Evolutionary conservation across 345 rosid genomes (phyloP).

Genomic region (Linum lewisii): DNA sequence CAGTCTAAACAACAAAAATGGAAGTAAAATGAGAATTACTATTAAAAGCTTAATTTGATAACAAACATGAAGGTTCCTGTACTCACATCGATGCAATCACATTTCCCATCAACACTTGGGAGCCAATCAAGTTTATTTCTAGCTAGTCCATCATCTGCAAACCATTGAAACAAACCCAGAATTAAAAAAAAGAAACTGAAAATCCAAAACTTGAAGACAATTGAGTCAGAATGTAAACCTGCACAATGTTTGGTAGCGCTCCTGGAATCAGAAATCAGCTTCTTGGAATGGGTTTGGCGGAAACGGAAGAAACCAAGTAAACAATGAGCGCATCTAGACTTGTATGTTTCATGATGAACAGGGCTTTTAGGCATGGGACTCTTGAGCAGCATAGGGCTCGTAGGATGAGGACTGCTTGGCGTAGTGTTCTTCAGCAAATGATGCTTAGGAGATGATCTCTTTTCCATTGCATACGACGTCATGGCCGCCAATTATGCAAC

Average conservation of each 20-base stretch:
- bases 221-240: slow-evolving; percentile 21
- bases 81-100: slow-evolving; percentile 37
- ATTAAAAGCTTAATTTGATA: background rate
- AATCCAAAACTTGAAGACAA: background rate
- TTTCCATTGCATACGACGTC: slow-evolving; percentile 18
- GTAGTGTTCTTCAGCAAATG: slow-evolving; percentile 2
- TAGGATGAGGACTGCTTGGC: slow-evolving; percentile 35
- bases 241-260: slow-evolving; percentile 23
- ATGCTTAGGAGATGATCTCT: slow-evolving; percentile 6
- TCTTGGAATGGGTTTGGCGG: slow-evolving; percentile 36
- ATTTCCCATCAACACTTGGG: slow-evolving; percentile 23
- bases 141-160: slow-evolving; percentile 29
- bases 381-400: slow-evolving; percentile 29
- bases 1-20: slow-evolving; percentile 19
- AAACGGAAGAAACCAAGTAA: slow-evolving; percentile 42
- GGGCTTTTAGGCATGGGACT: slow-evolving; percentile 43
- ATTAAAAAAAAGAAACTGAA: background rate
- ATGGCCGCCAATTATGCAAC: background rate
- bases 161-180: slow-evolving; percentile 1
- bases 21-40: background rate
- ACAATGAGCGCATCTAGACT: slow-evolving; percentile 56
- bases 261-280: slow-evolving; percentile 37
- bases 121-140: slow-evolving; percentile 32
- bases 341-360: slow-evolving; percentile 39
- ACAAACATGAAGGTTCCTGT: background rate